Evolutionary conservation across 23 red algal genomes (phyloP).

Genomic region (Gracilaria vermiculophylla): DNA sequence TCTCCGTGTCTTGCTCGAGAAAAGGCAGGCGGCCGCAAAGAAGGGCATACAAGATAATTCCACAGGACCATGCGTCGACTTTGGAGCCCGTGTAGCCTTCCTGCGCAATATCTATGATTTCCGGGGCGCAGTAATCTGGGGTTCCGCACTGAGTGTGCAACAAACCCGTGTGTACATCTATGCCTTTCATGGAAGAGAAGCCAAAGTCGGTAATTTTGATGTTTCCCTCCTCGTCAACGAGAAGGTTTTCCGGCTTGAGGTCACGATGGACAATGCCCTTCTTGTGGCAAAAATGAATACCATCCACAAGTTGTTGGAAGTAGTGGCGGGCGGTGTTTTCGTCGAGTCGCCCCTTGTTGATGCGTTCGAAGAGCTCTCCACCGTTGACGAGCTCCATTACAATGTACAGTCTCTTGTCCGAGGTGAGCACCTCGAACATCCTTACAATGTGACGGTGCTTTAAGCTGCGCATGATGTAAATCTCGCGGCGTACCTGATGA

Average conservation of each 20-base stretch:
- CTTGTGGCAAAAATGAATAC: slow-evolving; percentile 85
- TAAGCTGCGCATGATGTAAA: slow-evolving; percentile 83
- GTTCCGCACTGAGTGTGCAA: slow-evolving; percentile 77
- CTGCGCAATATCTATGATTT: slow-evolving; percentile 72
- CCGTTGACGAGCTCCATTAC: slow-evolving; percentile 93
- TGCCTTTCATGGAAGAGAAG: slow-evolving; percentile 82
- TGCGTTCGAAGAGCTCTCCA: slow-evolving; percentile 73
- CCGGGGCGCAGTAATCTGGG: slow-evolving; percentile 73
- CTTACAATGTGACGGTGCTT: slow-evolving; percentile 86
- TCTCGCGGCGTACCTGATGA: slow-evolving; percentile 75
- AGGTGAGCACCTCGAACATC: slow-evolving; percentile 77
- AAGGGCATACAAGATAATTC: slow-evolving; percentile 90
- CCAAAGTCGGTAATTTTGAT: slow-evolving; percentile 97
- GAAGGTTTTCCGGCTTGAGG: slow-evolving; percentile 93
- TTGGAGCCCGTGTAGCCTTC: slow-evolving; percentile 83
- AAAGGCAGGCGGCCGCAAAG: slow-evolving; percentile 85
- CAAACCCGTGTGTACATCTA: slow-evolving; percentile 52
- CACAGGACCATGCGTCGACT: slow-evolving; percentile 94
- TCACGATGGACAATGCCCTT: slow-evolving; percentile 87
- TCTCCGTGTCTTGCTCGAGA: slow-evolving; percentile 72
- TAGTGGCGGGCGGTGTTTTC: slow-evolving; percentile 65
- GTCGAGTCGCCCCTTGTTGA: slow-evolving; percentile 51
- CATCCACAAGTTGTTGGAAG: slow-evolving; percentile 86
- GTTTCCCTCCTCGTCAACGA: slow-evolving; percentile 82
- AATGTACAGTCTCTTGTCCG: slow-evolving; percentile 70